phyloP scores from a whole-genome alignment of 768 basidiomycete species.

The Naganishia onofrii region DNA sequence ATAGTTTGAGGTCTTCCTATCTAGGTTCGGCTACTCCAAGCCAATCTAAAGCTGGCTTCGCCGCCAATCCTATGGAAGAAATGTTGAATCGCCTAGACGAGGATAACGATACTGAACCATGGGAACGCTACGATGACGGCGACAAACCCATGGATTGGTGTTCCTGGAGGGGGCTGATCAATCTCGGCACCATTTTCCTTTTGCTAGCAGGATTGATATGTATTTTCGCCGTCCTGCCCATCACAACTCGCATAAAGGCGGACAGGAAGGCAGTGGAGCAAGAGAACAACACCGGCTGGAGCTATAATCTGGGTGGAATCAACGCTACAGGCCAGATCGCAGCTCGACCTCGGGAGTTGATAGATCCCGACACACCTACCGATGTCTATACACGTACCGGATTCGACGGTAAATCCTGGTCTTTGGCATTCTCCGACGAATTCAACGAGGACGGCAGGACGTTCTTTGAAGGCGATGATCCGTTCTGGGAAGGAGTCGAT shows the following conservation, averaged over 20 bases:
- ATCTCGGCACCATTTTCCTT: constrained; percentile 68
- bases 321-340: constrained; percentile 72
- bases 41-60: background rate
- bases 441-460: constrained; percentile 75
- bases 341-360: constrained; percentile 56
- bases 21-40: constrained; percentile 3
- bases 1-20: background rate
- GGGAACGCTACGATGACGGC: constrained; percentile 51
- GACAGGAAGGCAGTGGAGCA: constrained; percentile 7
- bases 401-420: constrained; percentile 60
- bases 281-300: constrained; percentile 18
- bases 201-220: constrained; percentile 55
- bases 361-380: constrained; percentile 71
- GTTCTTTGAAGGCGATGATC: constrained; percentile 78
- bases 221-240: constrained; percentile 41
- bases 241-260: constrained; percentile 22
- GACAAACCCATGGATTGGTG: constrained; percentile 64
- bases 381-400: constrained; percentile 57
- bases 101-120: constrained; percentile 47
- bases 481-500: constrained; percentile 59
- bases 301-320: constrained; percentile 72
- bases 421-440: constrained; percentile 81
- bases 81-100: constrained; percentile 33
- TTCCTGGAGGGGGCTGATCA: constrained; percentile 68
- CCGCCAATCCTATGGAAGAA: constrained; percentile 21